Evolutionary conservation across 441 rosid genomes (phyloP).

Genomic region (Oxalis stricta): DNA sequence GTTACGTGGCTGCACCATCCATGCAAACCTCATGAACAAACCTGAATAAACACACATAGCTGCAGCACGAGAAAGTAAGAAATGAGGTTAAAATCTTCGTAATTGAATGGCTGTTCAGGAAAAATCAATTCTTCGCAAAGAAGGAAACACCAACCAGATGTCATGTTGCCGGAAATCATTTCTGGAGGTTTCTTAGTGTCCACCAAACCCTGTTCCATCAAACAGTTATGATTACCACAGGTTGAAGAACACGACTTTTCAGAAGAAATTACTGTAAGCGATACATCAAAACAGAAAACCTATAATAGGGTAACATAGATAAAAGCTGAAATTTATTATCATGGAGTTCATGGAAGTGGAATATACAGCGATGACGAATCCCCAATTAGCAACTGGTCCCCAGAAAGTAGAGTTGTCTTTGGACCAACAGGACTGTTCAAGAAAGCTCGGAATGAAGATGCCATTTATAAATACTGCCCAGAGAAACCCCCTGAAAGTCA

Average conservation of each 20-base stretch:
- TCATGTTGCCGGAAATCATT: conserved; percentile 91
- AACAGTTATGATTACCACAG: conserved; percentile 4
- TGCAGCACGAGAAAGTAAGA: conserved; percentile 17
- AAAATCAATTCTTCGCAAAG: neutral
- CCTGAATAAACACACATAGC: conserved; percentile 81
- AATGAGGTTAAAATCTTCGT: conserved; percentile 2
- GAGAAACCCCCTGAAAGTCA: conserved; percentile 1
- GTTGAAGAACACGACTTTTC: neutral
- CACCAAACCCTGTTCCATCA: conserved; percentile 53
- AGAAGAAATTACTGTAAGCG: neutral
- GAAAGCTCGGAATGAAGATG: conserved; percentile 60
- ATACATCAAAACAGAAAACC: neutral
- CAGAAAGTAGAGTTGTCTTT: conserved; percentile 91
- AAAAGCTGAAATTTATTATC: too few species aligned
- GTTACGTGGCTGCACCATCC: conserved; percentile 98
- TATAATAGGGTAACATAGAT: neutral
- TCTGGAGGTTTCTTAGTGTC: conserved; percentile 93
- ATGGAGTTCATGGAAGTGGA: conserved; percentile 5
- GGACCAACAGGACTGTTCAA: conserved; percentile 94
- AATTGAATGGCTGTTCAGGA: neutral
- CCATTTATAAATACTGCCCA: conserved; percentile 10
- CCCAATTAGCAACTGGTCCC: conserved; percentile 99
- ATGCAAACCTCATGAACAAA: conserved; percentile 88
- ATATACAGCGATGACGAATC: conserved; percentile 75
- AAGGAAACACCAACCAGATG: conserved; percentile 34